Percentiles rank a stretch among this genome's conserved stretches.
Evolutionary conservation across 306 rosid species (phyloP).

Genomic region (Castanea sativa): DNA sequence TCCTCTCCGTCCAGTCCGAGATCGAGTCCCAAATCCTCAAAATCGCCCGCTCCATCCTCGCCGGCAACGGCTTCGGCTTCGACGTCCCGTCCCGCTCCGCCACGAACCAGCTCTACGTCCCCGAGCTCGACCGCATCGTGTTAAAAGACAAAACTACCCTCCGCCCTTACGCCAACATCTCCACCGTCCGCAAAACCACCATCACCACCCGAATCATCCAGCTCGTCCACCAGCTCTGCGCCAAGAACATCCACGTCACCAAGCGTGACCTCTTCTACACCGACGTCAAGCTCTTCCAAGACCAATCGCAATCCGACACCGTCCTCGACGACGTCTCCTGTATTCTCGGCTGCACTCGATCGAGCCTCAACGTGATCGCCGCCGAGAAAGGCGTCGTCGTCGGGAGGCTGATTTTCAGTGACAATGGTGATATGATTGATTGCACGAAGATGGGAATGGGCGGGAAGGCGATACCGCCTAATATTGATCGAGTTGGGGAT

Average conservation of each 20-base stretch:
- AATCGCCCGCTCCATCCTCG: slow-evolving; percentile 64
- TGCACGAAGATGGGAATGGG: slow-evolving; percentile 99
- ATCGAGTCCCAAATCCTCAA: slow-evolving; percentile 57
- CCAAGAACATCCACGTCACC: slow-evolving; percentile 78
- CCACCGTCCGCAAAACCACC: slow-evolving; percentile 75
- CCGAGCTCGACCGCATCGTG: slow-evolving; percentile 86
- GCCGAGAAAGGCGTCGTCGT: slow-evolving; percentile 92
- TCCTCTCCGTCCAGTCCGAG: slow-evolving; percentile 58
- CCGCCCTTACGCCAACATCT: slow-evolving; percentile 76
- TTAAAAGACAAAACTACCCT: slow-evolving; percentile 64
- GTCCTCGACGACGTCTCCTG: slow-evolving; percentile 88
- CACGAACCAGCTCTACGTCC: slow-evolving; percentile 76
- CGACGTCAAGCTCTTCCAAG: slow-evolving; percentile 90
- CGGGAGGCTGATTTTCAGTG: slow-evolving; percentile 85
- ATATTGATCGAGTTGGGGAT: slow-evolving; percentile 85
- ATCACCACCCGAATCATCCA: slow-evolving; percentile 70
- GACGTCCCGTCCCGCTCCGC: slow-evolving; percentile 87
- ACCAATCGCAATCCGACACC: slow-evolving; percentile 79
- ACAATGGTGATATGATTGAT: slow-evolving; percentile 89
- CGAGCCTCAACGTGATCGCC: slow-evolving; percentile 83
- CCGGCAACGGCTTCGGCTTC: slow-evolving; percentile 76
- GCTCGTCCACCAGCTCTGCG: slow-evolving; percentile 82
- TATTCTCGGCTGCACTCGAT: slow-evolving; percentile 82
- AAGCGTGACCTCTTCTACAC: slow-evolving; percentile 95
- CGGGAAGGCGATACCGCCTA: slow-evolving; percentile 87